Evolutionary conservation across 805 yeast genomes (phyloP), one percentile per base, ranked within the genome.

Genomic region (Yarrowia divulgata): DNA sequence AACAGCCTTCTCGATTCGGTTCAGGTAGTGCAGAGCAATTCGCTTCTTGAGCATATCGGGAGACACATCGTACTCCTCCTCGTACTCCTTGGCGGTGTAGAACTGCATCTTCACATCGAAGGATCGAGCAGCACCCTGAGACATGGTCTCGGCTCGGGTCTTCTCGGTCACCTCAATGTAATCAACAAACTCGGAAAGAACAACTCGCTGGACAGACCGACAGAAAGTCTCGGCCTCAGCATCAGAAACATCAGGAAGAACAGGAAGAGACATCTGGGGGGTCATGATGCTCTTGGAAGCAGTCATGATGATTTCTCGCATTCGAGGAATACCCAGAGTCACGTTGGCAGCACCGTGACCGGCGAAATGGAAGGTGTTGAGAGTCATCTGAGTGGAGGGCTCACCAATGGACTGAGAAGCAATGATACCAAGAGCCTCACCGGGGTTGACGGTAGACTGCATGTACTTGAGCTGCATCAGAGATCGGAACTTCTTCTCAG

Each of bases 261-360:
- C 84, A 35, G 99, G 99, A 74, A 95, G 82, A 3, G 95, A 87
- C 99, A 95, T 95, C 82, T 95, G 98, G 55, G 99, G 99, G n/a
- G 99, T 95, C 83, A 92, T 91, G 77, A 95, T 95, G 60, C 90
- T 81, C 29, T 97, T 88, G 70, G 97, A 91, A 23, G 99, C 99
- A 13, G 99, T 96, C 99, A 95, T 95, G 78, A 95, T 93, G 80
- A 95, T 95, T 85, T 95, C 99, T 87, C 99, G 90, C 91, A 95
- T 88, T 87, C 99, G 97, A 50, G 99, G 99, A 78, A 95, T 95
- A 90, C 99, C 99, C 76, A 95, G 85, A 0, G 99, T 95, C 73
- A 95, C 99, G 81, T 95, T 95, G 57, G 99, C 99, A 70, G 99
- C 99, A 87, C 99, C 99, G 82, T 96, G 99, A 79, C 99, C 99